A percentile compares a stretch with the other conserved stretches of the same genome.
phyloP scores from a whole-genome alignment of 306 rosid genomes.

The Heteromeles arbutifolia region DNA sequence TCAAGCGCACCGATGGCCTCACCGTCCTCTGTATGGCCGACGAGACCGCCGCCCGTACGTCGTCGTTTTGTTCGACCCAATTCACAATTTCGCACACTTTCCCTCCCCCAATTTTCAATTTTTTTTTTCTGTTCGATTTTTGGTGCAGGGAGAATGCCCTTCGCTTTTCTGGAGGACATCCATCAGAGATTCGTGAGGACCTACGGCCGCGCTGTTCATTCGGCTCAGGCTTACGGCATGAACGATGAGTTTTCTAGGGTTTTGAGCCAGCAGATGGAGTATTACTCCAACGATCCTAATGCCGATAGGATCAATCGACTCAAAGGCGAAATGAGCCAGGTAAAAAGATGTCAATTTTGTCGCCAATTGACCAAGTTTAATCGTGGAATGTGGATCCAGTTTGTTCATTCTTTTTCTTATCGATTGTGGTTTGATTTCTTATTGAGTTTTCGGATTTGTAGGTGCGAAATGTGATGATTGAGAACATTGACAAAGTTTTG shows the following conservation, averaged over 20 bases:
- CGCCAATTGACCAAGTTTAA: neutral
- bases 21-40: conserved; percentile 99
- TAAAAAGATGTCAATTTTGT: conserved; percentile 12
- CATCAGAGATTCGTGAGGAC: conserved; percentile 89
- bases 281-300: conserved; percentile 88
- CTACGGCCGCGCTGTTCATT: conserved; percentile 76
- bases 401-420: neutral
- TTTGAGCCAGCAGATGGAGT: conserved; percentile 86
- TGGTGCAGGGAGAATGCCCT: conserved; percentile 76
- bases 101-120: neutral
- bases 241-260: conserved; percentile 93
- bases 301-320: conserved; percentile 90
- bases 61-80: neutral
- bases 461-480: conserved; percentile 95
- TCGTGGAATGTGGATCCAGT: neutral
- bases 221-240: conserved; percentile 88
- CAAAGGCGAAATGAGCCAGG: conserved; percentile 99
- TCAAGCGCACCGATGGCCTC: conserved; percentile 95
- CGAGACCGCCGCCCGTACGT: conserved; percentile 76
- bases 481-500: conserved; percentile 91
- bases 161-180: conserved; percentile 88
- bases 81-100: no score
- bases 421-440: neutral
- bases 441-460: conserved; percentile 12
- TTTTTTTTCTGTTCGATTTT: neutral